phyloP scores from a whole-genome alignment of 1,284 basidiomycete genomes.

The Sporisorium sorghi region DNA sequence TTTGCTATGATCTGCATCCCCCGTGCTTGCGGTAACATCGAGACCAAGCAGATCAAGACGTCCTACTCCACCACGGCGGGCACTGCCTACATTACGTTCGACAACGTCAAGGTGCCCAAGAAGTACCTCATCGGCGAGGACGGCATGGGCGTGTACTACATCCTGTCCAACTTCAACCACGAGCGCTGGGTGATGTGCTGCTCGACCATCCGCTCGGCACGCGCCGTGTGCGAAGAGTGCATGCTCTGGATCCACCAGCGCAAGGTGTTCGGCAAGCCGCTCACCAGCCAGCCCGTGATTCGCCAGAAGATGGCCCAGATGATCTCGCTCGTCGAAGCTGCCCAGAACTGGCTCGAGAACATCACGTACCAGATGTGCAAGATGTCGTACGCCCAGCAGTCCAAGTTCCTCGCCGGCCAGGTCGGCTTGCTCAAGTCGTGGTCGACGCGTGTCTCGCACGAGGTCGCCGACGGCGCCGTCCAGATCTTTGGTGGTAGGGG shows the following conservation, averaged over 20 bases:
- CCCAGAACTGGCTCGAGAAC: conserved; percentile 88
- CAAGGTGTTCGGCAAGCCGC: conserved; percentile 72
- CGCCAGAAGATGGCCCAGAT: conserved; percentile 84
- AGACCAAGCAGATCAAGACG: conserved; percentile 83
- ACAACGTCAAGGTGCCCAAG: conserved; percentile 86
- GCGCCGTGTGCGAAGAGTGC: conserved; percentile 62
- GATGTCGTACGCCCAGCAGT: conserved; percentile 79
- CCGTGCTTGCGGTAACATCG: conserved; percentile 74
- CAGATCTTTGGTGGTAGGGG: conserved; percentile 79
- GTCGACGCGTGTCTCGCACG: conserved; percentile 67
- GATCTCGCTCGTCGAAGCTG: conserved; percentile 84
- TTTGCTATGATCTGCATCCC: conserved; percentile 84
- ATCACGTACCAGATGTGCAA: conserved; percentile 91
- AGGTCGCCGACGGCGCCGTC: conserved; percentile 80
- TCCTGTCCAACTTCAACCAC: conserved; percentile 72
- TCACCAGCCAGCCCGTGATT: conserved; percentile 84
- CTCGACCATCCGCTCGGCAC: conserved; percentile 75
- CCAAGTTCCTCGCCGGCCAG: conserved; percentile 73
- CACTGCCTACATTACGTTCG: conserved; percentile 87
- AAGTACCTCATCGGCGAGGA: conserved; percentile 86
- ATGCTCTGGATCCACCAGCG: conserved; percentile 68
- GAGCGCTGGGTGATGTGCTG: conserved; percentile 78
- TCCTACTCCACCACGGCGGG: conserved; percentile 70
- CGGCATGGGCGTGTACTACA: conserved; percentile 83
- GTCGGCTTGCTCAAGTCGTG: conserved; percentile 79